phyloP scores from a whole-genome alignment of 2,329 filamentous ascomycete species.

The Paracoccidioides lutzii region DNA sequence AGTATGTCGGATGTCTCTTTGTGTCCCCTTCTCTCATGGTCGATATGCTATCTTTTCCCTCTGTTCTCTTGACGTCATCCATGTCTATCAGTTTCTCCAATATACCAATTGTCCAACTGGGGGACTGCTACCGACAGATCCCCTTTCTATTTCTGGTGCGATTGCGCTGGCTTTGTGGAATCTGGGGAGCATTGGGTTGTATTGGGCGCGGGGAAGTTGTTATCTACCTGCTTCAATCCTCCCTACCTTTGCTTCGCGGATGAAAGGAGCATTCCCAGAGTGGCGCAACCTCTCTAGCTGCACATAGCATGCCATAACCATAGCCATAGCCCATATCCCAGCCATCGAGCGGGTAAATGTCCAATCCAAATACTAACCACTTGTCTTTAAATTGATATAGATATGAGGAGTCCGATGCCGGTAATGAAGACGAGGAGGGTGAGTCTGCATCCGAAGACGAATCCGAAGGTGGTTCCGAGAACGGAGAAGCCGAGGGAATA shows the following conservation, averaged over 20 bases:
- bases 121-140: background rate
- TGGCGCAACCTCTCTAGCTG: background rate
- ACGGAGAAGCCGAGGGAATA: slow-evolving; percentile 6
- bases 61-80: slow-evolving; percentile 3
- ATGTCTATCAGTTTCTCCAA: background rate
- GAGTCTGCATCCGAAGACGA: slow-evolving; percentile 12
- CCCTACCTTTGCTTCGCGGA: background rate
- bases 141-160: background rate
- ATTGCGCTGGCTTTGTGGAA: background rate
- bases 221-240: background rate
- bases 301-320: background rate
- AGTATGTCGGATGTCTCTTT: slow-evolving; percentile 12
- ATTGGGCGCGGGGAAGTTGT: background rate
- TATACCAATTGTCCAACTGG: background rate
- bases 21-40: background rate
- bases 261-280: background rate
- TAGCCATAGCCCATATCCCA: background rate
- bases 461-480: slow-evolving; percentile 9
- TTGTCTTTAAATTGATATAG: slow-evolving; percentile 9
- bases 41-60: background rate
- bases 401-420: slow-evolving; percentile 22
- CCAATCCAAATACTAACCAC: background rate
- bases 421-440: slow-evolving; percentile 13
- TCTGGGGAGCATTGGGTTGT: background rate
- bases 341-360: background rate